Conservation (phyloP, 352 stramenopile species). For the Globisporangium abappressorium region DNA sequence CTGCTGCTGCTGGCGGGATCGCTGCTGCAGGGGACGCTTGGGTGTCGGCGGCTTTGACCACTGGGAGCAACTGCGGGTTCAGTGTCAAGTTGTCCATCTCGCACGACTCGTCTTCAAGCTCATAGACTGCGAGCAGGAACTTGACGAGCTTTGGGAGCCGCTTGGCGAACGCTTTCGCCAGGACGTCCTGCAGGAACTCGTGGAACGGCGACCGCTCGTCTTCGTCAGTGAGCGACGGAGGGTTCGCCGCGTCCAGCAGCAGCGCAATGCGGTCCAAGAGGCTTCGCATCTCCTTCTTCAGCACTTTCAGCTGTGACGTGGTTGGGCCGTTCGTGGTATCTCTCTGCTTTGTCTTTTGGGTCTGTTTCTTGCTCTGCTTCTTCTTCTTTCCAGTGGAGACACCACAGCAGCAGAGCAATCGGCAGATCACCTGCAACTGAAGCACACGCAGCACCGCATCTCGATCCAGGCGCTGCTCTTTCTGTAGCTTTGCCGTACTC, state of each 20-base stretch:
- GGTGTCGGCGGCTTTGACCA: not conserved
- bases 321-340: not conserved
- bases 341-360: not conserved
- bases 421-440: slow-evolving; percentile 64
- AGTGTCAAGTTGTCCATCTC: slow-evolving; percentile 14
- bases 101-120: slow-evolving; percentile 47
- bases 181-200: slow-evolving; percentile 50
- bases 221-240: slow-evolving; percentile 54
- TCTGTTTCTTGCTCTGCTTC: not conserved
- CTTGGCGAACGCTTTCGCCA: slow-evolving; percentile 39
- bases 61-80: slow-evolving; percentile 10
- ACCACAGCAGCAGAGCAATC: slow-evolving; percentile 42
- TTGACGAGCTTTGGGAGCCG: slow-evolving; percentile 47
- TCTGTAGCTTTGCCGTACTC: slow-evolving; percentile 22
- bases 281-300: slow-evolving; percentile 61
- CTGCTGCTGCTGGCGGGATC: slow-evolving; percentile 9
- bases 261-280: slow-evolving; percentile 75
- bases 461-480: slow-evolving; percentile 23
- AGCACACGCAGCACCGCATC: slow-evolving; percentile 48
- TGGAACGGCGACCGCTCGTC: slow-evolving; percentile 76
- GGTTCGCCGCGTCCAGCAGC: slow-evolving; percentile 67
- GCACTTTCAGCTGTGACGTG: slow-evolving; percentile 5
- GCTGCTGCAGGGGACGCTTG: not conserved
- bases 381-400: slow-evolving; percentile 25
- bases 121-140: slow-evolving; percentile 49